Conservation (phyloP, 306 rosid genomes). For the Geum urbanum region DNA sequence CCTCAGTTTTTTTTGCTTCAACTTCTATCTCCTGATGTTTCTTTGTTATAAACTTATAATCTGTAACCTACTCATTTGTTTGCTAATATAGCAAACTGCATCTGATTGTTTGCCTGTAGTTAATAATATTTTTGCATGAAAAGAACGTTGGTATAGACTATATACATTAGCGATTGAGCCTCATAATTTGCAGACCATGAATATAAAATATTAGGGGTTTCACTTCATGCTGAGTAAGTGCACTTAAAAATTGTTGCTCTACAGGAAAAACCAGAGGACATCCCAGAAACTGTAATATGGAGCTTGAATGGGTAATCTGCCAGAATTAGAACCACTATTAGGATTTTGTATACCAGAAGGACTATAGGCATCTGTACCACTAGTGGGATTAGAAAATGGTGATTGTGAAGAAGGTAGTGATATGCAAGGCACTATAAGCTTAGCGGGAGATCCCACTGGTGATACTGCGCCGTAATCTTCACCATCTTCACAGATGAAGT, state of each 20-base stretch:
- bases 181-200: background rate
- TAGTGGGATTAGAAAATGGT: constrained; percentile 10
- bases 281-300: background rate
- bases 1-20: no score
- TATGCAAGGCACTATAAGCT: background rate
- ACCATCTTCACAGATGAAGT: background rate
- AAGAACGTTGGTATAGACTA: background rate
- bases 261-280: constrained; percentile 7
- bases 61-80: no score
- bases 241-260: background rate
- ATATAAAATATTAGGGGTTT: background rate
- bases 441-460: background rate
- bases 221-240: background rate
- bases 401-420: constrained; percentile 12
- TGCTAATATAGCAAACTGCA: no score
- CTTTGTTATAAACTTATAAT: no score
- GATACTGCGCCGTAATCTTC: constrained; percentile 5
- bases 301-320: background rate
- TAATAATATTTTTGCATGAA: background rate
- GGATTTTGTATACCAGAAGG: background rate
- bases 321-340: background rate
- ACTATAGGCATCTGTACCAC: background rate
- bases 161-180: background rate
- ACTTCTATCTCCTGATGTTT: no score
- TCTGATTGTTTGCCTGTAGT: background rate